A percentile compares a stretch with the other conserved stretches of the same genome.
Conservation (phyloP, 345 rosid species). For the Angophora floribunda region DNA sequence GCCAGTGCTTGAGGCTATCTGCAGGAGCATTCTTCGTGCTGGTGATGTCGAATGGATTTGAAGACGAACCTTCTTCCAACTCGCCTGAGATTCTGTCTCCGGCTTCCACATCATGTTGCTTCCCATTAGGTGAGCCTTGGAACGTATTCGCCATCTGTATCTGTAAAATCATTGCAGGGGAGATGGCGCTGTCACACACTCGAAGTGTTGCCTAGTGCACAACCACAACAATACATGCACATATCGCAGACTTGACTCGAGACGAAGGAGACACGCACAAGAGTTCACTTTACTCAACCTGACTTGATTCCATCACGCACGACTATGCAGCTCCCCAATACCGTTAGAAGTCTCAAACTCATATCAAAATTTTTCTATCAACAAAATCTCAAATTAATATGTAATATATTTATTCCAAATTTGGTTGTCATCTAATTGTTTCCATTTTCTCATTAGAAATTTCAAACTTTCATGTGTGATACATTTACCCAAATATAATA, state of each 20-base stretch:
- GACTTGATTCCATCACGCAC: neutral
- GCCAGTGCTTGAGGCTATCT: conserved; percentile 68
- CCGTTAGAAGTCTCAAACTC: neutral
- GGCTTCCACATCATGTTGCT: conserved; percentile 39
- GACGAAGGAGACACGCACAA: too few species aligned
- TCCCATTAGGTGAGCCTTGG: conserved; percentile 31
- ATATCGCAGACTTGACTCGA: neutral
- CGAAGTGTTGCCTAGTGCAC: neutral
- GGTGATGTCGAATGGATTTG: conserved; percentile 47
- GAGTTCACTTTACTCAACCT: too few species aligned
- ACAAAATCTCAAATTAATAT: neutral
- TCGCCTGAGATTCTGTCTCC: conserved; percentile 11
- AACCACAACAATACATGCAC: neutral
- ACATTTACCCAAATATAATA: neutral
- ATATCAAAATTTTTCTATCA: too few species aligned
- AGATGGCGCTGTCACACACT: conserved; percentile 32
- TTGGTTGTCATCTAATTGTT: neutral
- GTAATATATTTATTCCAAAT: too few species aligned
- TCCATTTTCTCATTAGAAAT: too few species aligned
- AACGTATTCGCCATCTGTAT: conserved; percentile 13
- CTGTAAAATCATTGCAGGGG: conserved; percentile 46
- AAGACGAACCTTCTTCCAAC: conserved; percentile 9
- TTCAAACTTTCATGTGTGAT: neutral
- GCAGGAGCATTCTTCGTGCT: conserved; percentile 61
- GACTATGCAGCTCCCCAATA: neutral